These are phyloP conservation scores for Trichosanthes truncata DNA, from an alignment of 306 rosid genomes.

Conservation along the genomic window DNA sequence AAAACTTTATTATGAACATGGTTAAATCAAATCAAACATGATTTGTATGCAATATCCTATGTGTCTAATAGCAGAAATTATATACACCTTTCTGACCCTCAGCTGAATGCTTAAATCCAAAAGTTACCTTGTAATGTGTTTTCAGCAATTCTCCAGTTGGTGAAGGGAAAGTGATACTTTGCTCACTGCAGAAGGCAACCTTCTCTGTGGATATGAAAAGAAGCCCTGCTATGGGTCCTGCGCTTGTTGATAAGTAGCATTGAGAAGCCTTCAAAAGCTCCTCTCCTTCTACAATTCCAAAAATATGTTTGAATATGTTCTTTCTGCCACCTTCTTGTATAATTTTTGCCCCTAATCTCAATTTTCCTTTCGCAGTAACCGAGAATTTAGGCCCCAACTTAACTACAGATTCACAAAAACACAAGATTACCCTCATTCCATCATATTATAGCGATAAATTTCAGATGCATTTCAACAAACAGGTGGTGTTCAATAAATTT, in stretches of 20 bases:
- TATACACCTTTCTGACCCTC: not conserved
- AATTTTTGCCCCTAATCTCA: constrained; percentile 61
- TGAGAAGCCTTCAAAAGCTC: constrained; percentile 74
- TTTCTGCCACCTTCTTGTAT: constrained; percentile 67
- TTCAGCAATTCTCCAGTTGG: constrained; percentile 23
- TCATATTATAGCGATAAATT: not conserved
- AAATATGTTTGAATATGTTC: constrained; percentile 53
- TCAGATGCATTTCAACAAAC: not conserved
- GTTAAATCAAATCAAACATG: not conserved
- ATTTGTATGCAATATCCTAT: not conserved
- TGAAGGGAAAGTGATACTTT: constrained; percentile 37
- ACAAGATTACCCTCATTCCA: not conserved
- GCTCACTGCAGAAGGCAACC: constrained; percentile 71
- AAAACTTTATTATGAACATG: not conserved
- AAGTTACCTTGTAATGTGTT: constrained; percentile 54
- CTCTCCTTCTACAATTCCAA: constrained; percentile 58
- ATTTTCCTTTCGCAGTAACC: constrained; percentile 58
- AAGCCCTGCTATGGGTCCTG: constrained; percentile 79
- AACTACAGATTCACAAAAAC: constrained; percentile 29
- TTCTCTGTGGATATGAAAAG: constrained; percentile 59
- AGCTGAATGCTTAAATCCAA: not conserved
- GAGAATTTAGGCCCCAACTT: constrained; percentile 56
- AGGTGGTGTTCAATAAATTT: constrained; percentile 4
- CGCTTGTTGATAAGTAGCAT: constrained; percentile 64
- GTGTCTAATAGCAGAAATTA: not conserved